phyloP scores from a whole-genome alignment of 73 alveolate species.

The Tetrahymena borealis region DNA sequence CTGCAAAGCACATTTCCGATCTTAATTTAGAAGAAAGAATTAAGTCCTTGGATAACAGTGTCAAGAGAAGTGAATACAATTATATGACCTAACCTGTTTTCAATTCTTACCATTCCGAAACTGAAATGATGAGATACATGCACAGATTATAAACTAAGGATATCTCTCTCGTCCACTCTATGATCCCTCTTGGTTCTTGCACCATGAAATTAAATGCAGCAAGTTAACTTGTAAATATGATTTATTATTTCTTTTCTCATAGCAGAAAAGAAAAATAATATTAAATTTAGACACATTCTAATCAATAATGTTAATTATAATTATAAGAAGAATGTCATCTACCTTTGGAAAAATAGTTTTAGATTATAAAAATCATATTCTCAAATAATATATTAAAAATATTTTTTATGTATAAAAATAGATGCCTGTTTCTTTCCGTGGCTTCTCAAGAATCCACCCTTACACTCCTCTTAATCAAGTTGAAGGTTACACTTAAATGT shows the following conservation, averaged over 20 bases:
- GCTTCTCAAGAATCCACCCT: slow-evolving; percentile 82
- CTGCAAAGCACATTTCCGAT: neutral
- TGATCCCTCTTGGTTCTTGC: slow-evolving; percentile 91
- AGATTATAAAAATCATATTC: neutral
- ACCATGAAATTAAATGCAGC: slow-evolving; percentile 93
- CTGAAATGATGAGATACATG: slow-evolving; percentile 87
- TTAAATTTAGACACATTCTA: neutral
- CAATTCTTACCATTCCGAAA: slow-evolving; percentile 67
- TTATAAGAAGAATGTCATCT: no score
- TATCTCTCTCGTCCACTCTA: slow-evolving; percentile 58
- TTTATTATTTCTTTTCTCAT: neutral
- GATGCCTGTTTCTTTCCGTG: slow-evolving; percentile 88
- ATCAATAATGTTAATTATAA: no score
- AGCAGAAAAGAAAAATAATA: neutral
- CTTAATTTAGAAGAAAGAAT: neutral
- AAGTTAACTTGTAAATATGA: slow-evolving; percentile 3
- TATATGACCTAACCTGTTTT: slow-evolving; percentile 64
- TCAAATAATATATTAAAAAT: neutral
- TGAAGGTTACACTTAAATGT: slow-evolving; percentile 70
- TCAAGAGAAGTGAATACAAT: slow-evolving; percentile 20
- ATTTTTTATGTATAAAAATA: neutral
- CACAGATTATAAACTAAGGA: slow-evolving; percentile 68
- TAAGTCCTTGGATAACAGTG: neutral
- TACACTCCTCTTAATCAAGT: slow-evolving; percentile 76
- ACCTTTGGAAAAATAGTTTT: neutral